These are phyloP conservation scores for Pharus latifolius DNA, from an alignment of 176 grass and related monocot genomes.

Conservation along the genomic window DNA sequence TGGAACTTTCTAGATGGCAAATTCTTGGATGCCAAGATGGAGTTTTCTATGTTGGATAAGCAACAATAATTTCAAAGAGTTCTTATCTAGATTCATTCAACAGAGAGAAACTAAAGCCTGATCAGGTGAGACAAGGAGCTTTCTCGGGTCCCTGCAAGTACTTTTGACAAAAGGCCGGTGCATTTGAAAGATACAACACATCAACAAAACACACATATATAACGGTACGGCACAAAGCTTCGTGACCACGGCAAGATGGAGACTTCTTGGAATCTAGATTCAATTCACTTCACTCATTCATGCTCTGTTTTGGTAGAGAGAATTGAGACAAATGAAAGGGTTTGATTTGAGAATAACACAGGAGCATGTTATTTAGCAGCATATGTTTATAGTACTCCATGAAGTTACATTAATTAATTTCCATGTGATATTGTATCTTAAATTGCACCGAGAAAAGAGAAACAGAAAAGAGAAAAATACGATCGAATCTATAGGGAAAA, in stretches of 20 bases:
- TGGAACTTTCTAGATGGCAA: slow-evolving; percentile 5
- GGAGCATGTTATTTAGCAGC: too few species aligned
- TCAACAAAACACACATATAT: background rate
- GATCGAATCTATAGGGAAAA: slow-evolving; percentile 8
- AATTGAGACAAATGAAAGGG: background rate
- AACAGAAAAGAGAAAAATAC: background rate
- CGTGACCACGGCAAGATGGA: background rate
- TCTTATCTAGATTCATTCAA: background rate
- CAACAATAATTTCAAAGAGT: too few species aligned
- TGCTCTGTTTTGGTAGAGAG: background rate
- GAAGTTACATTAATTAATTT: too few species aligned
- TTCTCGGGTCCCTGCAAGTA: background rate
- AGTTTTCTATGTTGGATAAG: too few species aligned
- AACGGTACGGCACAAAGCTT: background rate
- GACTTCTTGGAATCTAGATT: slow-evolving; percentile 3
- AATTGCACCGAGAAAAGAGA: background rate
- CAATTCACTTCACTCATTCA: background rate
- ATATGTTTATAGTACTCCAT: too few species aligned
- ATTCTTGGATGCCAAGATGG: too few species aligned
- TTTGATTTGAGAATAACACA: too few species aligned
- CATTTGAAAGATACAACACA: slow-evolving; percentile 1
- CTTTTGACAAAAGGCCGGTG: background rate
- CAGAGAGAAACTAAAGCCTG: slow-evolving; percentile 5
- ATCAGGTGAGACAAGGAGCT: background rate
- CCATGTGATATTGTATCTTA: too few species aligned